Evolutionary conservation across 768 basidiomycete genomes (phyloP).

Genomic region (Omphalotus guepiniiformis): DNA sequence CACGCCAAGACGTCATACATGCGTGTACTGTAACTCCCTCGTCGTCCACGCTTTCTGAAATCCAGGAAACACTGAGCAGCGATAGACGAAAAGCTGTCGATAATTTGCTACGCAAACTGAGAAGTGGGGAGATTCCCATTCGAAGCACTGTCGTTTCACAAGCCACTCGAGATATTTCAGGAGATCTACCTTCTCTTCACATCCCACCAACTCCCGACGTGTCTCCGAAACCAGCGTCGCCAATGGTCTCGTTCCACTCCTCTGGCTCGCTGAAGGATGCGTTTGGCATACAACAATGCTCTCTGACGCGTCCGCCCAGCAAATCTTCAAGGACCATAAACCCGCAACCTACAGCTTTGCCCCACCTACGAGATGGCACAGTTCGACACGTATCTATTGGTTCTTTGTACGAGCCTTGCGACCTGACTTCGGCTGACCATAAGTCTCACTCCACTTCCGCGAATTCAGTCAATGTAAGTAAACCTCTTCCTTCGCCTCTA

Average conservation of each 20-base stretch:
- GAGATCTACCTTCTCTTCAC: background rate
- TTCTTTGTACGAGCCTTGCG: too few species aligned
- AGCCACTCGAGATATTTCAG: background rate
- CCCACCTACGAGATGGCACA: too few species aligned
- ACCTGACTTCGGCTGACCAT: slow-evolving; percentile 6
- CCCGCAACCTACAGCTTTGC: too few species aligned
- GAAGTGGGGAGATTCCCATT: slow-evolving; percentile 11
- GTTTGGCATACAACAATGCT: too few species aligned
- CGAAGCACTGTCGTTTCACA: slow-evolving; percentile 8
- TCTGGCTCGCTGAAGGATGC: background rate
- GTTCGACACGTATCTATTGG: too few species aligned
- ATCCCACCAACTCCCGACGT: background rate
- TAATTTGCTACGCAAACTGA: slow-evolving; percentile 15
- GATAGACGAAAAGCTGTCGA: slow-evolving; percentile 17
- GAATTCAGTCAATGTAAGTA: slow-evolving; percentile 2
- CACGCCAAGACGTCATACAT: slow-evolving; percentile 15
- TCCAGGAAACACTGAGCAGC: background rate
- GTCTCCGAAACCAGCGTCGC: background rate
- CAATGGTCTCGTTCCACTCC: background rate
- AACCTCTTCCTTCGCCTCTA: background rate
- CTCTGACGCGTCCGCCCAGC: too few species aligned
- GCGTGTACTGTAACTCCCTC: slow-evolving; percentile 11
- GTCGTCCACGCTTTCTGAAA: slow-evolving; percentile 10
- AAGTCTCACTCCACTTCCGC: too few species aligned
- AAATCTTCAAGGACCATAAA: too few species aligned